Percentiles rank a stretch among this genome's conserved stretches.
Evolutionary conservation across 768 basidiomycete genomes (phyloP).

Genomic region (Flagelloscypha sp.): DNA sequence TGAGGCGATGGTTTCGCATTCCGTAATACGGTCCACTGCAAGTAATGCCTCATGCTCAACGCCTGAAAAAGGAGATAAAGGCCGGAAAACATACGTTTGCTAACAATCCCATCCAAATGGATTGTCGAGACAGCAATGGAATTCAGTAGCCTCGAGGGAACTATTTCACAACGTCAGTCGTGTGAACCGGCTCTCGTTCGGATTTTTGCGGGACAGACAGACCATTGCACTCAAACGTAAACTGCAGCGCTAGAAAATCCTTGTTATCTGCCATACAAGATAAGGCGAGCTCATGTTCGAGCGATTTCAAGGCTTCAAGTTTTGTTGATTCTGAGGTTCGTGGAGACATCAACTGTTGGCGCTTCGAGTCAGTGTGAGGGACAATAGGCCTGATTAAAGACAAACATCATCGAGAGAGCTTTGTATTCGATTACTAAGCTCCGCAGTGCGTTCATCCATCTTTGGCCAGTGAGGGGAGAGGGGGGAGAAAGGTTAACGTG

Average conservation of each 20-base stretch:
- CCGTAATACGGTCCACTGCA: constrained; percentile 36
- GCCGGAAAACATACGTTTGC: constrained; percentile 34
- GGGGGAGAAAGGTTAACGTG: no score
- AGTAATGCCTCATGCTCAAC: constrained; percentile 4
- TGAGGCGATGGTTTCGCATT: constrained; percentile 37
- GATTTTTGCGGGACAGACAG: constrained; percentile 16
- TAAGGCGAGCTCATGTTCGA: constrained; percentile 49
- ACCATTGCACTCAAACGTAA: constrained; percentile 82
- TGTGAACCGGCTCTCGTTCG: background rate
- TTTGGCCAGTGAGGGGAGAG: no score
- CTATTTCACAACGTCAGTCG: constrained; percentile 27
- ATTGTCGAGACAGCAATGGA: constrained; percentile 50
- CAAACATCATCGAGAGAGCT: no score
- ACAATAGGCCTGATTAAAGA: no score
- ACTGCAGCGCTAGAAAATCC: constrained; percentile 58
- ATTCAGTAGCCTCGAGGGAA: constrained; percentile 54
- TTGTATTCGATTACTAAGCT: no score
- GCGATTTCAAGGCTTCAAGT: constrained; percentile 42
- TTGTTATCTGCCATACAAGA: constrained; percentile 42
- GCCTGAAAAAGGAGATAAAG: constrained; percentile 2
- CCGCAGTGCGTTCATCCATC: no score
- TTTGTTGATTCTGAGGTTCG: constrained; percentile 45
- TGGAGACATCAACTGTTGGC: constrained; percentile 60
- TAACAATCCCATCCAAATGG: constrained; percentile 41
- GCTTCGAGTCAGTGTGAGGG: no score